phyloP scores from a whole-genome alignment of 1,284 basidiomycete species.

The Schizopora paradoxa region DNA sequence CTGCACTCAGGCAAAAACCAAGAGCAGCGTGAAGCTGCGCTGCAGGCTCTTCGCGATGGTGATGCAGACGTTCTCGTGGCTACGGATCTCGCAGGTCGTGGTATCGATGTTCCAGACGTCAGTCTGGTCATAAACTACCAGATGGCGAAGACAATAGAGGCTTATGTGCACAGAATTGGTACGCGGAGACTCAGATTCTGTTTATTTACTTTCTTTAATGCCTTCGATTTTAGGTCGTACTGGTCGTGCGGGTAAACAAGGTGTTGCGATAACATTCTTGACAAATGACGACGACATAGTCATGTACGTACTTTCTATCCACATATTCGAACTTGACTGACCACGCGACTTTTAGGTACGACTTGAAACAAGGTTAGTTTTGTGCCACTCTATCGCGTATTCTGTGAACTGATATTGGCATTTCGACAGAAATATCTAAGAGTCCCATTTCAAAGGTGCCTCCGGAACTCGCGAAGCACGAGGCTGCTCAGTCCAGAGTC shows the following conservation, averaged over 20 bases:
- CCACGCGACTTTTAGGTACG: constrained; percentile 54
- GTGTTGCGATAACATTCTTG: constrained; percentile 91
- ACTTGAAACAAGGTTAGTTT: constrained; percentile 75
- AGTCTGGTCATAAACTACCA: constrained; percentile 96
- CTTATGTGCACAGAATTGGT: constrained; percentile 97
- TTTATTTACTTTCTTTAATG: constrained; percentile 13
- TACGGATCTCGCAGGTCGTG: constrained; percentile 95
- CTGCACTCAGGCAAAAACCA: constrained; percentile 97
- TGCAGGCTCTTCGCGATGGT: constrained; percentile 82
- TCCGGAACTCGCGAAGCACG: constrained; percentile 82
- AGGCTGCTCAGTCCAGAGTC: constrained; percentile 83
- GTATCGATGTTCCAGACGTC: constrained; percentile 98
- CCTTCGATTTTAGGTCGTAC: constrained; percentile 65
- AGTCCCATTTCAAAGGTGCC: constrained; percentile 89
- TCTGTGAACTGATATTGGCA: too few species aligned
- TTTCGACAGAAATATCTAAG: constrained; percentile 76
- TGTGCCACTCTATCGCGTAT: too few species aligned
- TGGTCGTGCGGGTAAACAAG: constrained; percentile 93
- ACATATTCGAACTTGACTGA: constrained; percentile 16
- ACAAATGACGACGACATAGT: constrained; percentile 95
- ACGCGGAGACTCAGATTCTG: constrained; percentile 24
- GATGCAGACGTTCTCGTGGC: constrained; percentile 86
- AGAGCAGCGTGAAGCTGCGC: constrained; percentile 89
- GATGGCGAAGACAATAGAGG: constrained; percentile 94
- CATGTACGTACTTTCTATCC: constrained; percentile 60